Percentiles rank a stretch among this genome's conserved stretches.
phyloP scores from a whole-genome alignment of 148 eudicot species.

The Pouteria glomerata region DNA sequence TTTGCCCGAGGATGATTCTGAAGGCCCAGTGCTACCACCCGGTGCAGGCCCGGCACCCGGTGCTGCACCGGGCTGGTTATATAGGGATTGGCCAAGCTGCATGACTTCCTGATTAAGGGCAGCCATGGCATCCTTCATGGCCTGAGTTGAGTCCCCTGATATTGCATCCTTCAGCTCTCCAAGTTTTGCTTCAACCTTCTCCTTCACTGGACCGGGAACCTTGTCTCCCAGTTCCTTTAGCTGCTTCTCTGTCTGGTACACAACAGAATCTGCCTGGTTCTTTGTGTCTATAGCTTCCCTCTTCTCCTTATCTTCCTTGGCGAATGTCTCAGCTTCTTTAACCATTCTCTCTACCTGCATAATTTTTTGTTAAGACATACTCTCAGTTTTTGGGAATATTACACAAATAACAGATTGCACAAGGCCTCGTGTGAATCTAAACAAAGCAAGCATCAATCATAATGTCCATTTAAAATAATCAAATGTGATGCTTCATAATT shows the following conservation, averaged over 20 bases:
- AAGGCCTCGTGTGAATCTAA: too few relatives aligned
- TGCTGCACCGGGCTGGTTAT: constrained; percentile 36
- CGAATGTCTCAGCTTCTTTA: constrained; percentile 33
- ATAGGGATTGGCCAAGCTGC: constrained; percentile 46
- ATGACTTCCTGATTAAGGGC: constrained; percentile 44
- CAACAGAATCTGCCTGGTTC: constrained; percentile 47
- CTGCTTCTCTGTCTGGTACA: constrained; percentile 48
- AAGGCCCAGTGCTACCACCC: constrained; percentile 19
- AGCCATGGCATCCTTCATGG: constrained; percentile 40
- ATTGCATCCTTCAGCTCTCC: constrained; percentile 40
- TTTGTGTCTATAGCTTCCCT: constrained; percentile 44
- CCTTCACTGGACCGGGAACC: constrained; percentile 40
- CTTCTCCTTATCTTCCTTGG: constrained; percentile 47
- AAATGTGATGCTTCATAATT: too few relatives aligned
- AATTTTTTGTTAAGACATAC: not conserved
- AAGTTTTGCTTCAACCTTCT: constrained; percentile 42
- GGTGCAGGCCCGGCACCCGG: constrained; percentile 29
- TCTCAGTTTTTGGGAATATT: not conserved
- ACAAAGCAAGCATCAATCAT: not conserved
- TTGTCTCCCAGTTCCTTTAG: constrained; percentile 47
- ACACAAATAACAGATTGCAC: too few relatives aligned
- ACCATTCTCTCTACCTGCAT: constrained; percentile 46
- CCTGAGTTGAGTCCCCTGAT: constrained; percentile 32
- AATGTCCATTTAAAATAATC: not conserved
- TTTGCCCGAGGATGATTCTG: constrained; percentile 24